phyloP scores from a whole-genome alignment of 495 filamentous ascomycete genomes.

The Clavariopsis aquatica region DNA sequence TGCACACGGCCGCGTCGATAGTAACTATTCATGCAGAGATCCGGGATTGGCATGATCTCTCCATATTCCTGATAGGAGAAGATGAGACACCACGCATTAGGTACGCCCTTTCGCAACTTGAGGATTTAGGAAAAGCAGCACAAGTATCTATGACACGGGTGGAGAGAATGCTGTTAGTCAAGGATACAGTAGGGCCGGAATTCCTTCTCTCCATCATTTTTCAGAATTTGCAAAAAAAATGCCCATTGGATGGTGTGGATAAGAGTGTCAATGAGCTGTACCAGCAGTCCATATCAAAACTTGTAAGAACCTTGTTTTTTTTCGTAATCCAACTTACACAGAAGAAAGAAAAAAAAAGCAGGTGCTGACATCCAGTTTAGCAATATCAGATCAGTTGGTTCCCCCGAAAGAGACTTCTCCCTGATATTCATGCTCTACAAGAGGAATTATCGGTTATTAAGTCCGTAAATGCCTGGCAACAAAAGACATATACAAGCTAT shows the following conservation, averaged over 20 bases:
- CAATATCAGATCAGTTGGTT: not conserved
- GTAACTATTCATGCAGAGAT: not conserved
- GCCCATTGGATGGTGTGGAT: not conserved
- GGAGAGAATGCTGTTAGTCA: not conserved
- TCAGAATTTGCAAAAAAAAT: conserved; percentile 1
- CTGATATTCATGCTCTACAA: not conserved
- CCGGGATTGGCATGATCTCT: not conserved
- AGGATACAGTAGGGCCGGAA: not conserved
- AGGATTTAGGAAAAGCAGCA: not conserved
- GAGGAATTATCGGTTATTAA: not conserved
- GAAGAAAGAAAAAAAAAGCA: too few relatives aligned
- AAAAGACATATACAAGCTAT: not conserved
- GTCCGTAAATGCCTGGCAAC: not conserved
- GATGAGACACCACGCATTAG: not conserved
- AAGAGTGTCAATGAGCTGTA: not conserved
- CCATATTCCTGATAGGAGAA: not conserved
- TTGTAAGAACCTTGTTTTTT: not conserved
- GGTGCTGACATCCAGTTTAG: not conserved
- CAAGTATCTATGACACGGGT: not conserved
- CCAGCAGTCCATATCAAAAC: not conserved
- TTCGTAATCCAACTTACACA: not conserved
- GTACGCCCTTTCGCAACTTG: not conserved
- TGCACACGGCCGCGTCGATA: not conserved
- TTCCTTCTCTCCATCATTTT: not conserved
- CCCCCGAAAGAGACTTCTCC: not conserved